These are phyloP conservation scores for Aspergillus ochraceoroseus DNA, from an alignment of 2,329 filamentous ascomycete species.

Conservation along the genomic window DNA sequence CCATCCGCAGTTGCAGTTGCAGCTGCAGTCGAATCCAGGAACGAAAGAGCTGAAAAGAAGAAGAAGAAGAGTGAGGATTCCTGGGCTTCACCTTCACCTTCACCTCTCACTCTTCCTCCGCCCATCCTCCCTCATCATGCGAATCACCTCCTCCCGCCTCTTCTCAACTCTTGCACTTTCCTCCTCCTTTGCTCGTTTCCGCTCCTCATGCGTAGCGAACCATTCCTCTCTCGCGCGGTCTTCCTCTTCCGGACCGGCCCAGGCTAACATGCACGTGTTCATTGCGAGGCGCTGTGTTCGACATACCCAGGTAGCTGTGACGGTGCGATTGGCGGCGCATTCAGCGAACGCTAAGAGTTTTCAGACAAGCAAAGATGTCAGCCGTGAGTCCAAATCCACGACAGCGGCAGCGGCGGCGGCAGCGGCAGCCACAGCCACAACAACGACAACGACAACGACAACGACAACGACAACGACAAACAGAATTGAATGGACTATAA, in stretches of 20 bases:
- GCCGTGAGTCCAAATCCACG: no score
- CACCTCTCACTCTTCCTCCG: slow-evolving; percentile 22
- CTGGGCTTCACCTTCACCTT: not conserved
- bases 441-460: no score
- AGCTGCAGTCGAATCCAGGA: no score
- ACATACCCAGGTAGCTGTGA: slow-evolving; percentile 84
- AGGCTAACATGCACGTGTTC: slow-evolving; percentile 88
- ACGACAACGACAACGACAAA: no score
- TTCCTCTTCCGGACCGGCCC: slow-evolving; percentile 78
- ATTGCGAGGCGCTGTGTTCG: slow-evolving; percentile 72
- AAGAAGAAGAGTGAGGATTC: no score
- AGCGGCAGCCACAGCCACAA: no score
- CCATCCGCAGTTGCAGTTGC: not conserved
- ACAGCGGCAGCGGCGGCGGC: no score
- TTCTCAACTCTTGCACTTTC: slow-evolving; percentile 47
- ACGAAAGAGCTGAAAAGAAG: not conserved
- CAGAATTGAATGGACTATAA: no score
- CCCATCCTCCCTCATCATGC: slow-evolving; percentile 40
- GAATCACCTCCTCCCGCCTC: slow-evolving; percentile 40
- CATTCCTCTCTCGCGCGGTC: slow-evolving; percentile 89
- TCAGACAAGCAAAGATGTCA: no score
- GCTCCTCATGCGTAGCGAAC: slow-evolving; percentile 72
- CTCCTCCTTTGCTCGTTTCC: slow-evolving; percentile 62
- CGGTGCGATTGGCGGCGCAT: slow-evolving; percentile 79
- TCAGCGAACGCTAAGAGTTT: slow-evolving; percentile 95